Evolutionary conservation across 2,329 filamentous ascomycete genomes (phyloP).

Genomic region (Paecilomyces variotii): DNA sequence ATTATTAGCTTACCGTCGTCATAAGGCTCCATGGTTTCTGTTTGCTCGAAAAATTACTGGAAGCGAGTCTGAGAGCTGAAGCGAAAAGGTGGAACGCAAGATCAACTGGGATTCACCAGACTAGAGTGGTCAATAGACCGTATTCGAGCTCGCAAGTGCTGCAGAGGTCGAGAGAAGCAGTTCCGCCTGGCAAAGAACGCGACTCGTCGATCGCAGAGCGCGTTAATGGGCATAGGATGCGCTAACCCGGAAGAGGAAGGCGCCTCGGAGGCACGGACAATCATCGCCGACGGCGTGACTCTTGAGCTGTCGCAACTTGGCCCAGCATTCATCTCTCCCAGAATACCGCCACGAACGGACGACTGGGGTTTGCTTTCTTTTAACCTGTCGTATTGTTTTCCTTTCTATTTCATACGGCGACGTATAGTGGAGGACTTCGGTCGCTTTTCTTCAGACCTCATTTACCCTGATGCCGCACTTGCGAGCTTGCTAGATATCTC

Average conservation of each 20-base stretch:
- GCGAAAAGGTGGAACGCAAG: constrained; percentile 4
- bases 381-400: neutral
- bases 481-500: constrained; percentile 11
- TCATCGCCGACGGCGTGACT: neutral
- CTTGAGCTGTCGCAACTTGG: neutral
- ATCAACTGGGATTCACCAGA: neutral
- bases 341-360: neutral
- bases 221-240: constrained; percentile 25
- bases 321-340: neutral
- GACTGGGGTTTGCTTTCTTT: neutral
- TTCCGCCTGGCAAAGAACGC: constrained; percentile 5
- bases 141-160: neutral
- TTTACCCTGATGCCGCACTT: constrained; percentile 7
- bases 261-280: neutral
- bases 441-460: neutral
- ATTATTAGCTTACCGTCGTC: constrained; percentile 21
- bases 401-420: neutral
- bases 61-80: neutral
- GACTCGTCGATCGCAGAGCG: constrained; percentile 16
- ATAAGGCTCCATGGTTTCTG: constrained; percentile 24
- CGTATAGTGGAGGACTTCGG: neutral
- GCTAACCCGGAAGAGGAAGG: constrained; percentile 16
- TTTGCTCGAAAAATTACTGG: neutral
- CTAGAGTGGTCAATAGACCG: constrained; percentile 1
- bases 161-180: neutral